Percentiles rank a stretch among this genome's conserved stretches.
Conservation (phyloP, 192 early-diverging fungal genomes). For the Diversispora epigaea region DNA sequence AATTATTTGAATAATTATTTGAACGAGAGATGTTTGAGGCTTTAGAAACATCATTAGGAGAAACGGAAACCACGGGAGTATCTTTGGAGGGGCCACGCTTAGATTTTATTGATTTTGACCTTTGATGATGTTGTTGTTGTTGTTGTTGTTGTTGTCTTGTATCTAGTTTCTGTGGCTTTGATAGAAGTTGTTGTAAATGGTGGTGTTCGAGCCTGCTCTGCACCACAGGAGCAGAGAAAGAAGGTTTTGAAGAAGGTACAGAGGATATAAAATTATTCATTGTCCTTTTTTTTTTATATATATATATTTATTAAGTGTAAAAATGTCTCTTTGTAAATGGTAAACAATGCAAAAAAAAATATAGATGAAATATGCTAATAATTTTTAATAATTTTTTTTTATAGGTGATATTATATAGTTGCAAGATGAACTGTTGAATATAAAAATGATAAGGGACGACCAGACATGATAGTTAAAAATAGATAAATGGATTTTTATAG, state of each 20-base stretch:
- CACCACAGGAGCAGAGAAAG: constrained; percentile 31
- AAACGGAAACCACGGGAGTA: background rate
- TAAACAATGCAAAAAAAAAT: constrained; percentile 15
- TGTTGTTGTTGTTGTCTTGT: background rate
- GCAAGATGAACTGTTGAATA: too few species aligned
- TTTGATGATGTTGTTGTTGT: background rate
- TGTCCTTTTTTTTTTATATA: constrained; percentile 14
- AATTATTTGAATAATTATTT: background rate
- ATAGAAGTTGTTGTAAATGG: constrained; percentile 21
- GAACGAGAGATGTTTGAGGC: background rate
- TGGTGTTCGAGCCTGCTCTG: constrained; percentile 37
- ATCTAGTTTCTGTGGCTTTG: background rate
- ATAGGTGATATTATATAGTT: too few species aligned
- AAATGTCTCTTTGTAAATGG: background rate
- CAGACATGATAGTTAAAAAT: too few species aligned
- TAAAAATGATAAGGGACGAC: too few species aligned
- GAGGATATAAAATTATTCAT: background rate
- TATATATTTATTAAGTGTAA: background rate
- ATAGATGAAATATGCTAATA: too few species aligned
- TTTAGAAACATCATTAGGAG: background rate
- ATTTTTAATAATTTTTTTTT: too few species aligned
- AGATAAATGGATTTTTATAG: too few species aligned
- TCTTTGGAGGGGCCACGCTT: background rate
- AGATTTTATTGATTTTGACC: constrained; percentile 21
- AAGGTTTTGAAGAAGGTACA: background rate